These are phyloP conservation scores for Piloderma croceum DNA, from an alignment of 768 basidiomycete species.

Conservation along the genomic window DNA sequence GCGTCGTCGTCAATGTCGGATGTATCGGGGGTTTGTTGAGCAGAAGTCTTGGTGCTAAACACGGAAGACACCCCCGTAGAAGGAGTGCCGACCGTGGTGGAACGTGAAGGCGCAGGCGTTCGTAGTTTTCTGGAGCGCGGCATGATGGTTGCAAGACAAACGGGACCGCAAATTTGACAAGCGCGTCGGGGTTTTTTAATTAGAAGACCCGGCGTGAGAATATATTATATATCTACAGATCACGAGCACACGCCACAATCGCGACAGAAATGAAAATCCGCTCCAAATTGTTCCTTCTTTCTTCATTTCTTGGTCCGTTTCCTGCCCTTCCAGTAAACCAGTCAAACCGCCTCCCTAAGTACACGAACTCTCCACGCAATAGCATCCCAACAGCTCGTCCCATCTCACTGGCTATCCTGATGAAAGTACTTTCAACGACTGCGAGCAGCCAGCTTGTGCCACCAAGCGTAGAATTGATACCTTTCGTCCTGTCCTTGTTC, in stretches of 20 bases:
- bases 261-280: neutral
- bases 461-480: conserved; percentile 29
- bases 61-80: conserved; percentile 19
- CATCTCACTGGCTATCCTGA: conserved; percentile 46
- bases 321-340: conserved; percentile 46
- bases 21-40: conserved; percentile 20
- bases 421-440: conserved; percentile 43
- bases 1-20: conserved; percentile 17
- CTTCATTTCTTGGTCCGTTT: conserved; percentile 37
- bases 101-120: conserved; percentile 11
- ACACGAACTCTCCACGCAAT: conserved; percentile 34
- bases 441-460: conserved; percentile 37
- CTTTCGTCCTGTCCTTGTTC: conserved; percentile 29
- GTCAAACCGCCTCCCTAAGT: conserved; percentile 43
- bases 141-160: conserved; percentile 12
- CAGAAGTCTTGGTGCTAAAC: conserved; percentile 21
- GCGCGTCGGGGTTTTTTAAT: no score
- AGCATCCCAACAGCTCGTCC: conserved; percentile 43
- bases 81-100: conserved; percentile 10
- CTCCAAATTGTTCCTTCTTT: conserved; percentile 36
- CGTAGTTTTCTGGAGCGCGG: conserved; percentile 13
- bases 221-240: neutral
- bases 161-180: neutral
- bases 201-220: neutral
- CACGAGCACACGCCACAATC: neutral